A percentile compares a stretch with the other conserved stretches of the same genome.
Conservation (phyloP, 2,329 filamentous ascomycete genomes). For the Xylariales sp. region DNA sequence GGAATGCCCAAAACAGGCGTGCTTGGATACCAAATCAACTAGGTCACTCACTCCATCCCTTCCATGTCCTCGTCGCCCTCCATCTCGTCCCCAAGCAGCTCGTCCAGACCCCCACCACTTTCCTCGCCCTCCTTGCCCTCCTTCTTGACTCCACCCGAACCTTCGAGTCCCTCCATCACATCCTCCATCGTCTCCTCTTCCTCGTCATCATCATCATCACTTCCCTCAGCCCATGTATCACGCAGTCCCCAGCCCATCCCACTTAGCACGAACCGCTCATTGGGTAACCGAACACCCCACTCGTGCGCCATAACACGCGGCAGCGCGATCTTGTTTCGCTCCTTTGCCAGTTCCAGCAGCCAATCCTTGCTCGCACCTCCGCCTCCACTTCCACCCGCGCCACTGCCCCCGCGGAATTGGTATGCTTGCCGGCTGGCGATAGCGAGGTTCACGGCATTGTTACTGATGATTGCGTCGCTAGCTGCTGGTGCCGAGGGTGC, state of each 20-base stretch:
- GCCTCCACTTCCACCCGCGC: slow-evolving; percentile 36
- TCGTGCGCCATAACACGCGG: slow-evolving; percentile 60
- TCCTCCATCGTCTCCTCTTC: slow-evolving; percentile 38
- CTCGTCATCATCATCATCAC: slow-evolving; percentile 36
- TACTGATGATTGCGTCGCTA: slow-evolving; percentile 52
- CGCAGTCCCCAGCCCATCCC: slow-evolving; percentile 61
- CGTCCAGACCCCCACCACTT: slow-evolving; percentile 47
- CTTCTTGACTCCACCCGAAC: slow-evolving; percentile 28
- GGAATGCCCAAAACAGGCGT: slow-evolving; percentile 1
- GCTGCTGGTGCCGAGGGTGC: slow-evolving; percentile 41
- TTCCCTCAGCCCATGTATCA: slow-evolving; percentile 49
- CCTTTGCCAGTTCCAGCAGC: slow-evolving; percentile 67
- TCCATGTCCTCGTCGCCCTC: slow-evolving; percentile 52
- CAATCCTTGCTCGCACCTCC: slow-evolving; percentile 67
- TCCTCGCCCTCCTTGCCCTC: slow-evolving; percentile 42
- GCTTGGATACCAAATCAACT: too few species aligned
- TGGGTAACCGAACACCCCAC: slow-evolving; percentile 63
- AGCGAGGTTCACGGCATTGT: slow-evolving; percentile 67
- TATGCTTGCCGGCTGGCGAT: slow-evolving; percentile 64
- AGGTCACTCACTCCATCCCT: slow-evolving; percentile 28
- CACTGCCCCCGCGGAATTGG: slow-evolving; percentile 57
- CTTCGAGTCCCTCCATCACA: slow-evolving; percentile 45
- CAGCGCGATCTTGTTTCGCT: slow-evolving; percentile 63
- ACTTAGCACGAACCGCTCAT: slow-evolving; percentile 64
- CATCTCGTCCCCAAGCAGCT: slow-evolving; percentile 50